Conservation (phyloP, 108 stramenopile species). For the Epipyxis sp. region DNA sequence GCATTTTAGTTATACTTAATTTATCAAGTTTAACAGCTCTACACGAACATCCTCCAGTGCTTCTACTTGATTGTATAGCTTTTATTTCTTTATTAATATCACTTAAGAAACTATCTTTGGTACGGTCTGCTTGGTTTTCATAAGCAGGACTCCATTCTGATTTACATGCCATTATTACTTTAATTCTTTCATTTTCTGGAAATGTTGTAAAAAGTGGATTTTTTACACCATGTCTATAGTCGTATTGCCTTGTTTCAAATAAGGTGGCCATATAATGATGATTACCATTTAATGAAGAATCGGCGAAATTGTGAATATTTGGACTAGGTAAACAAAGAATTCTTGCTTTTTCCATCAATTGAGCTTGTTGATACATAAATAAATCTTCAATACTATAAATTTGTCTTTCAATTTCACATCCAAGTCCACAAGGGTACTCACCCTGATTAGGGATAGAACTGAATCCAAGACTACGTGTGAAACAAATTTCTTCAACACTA, state of each 20-base stretch:
- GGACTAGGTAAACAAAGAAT: neutral
- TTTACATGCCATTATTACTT: neutral
- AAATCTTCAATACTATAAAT: neutral
- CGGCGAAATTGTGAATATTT: neutral
- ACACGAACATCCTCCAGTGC: neutral
- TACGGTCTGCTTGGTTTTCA: neutral
- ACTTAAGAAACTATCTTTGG: neutral
- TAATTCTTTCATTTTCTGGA: neutral
- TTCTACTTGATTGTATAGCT: neutral
- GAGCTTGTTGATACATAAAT: neutral
- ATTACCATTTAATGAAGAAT: neutral
- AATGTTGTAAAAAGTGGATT: neutral
- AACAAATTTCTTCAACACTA: neutral
- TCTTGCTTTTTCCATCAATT: neutral
- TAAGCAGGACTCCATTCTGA: neutral
- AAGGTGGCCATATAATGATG: neutral
- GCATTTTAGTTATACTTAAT: neutral
- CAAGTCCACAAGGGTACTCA: neutral
- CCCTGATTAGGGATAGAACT: neutral
- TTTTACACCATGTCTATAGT: neutral
- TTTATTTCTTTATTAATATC: neutral
- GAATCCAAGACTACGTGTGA: neutral
- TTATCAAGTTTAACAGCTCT: neutral
- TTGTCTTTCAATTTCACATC: neutral
- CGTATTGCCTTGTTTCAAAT: neutral